phyloP scores from a whole-genome alignment of 257 asterid species.

The Voacanga thouarsii region DNA sequence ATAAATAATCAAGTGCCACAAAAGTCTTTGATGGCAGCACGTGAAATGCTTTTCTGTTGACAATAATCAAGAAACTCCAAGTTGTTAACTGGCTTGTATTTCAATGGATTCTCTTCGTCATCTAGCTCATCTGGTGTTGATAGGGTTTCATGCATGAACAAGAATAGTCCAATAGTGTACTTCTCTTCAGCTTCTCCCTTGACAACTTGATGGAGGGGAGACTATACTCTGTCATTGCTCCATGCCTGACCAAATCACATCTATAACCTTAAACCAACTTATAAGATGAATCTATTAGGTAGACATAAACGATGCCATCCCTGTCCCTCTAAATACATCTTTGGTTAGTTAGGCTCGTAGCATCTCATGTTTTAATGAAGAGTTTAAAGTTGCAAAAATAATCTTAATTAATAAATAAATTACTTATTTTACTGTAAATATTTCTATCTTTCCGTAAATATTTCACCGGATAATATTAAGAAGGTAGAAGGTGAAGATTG shows the following conservation, averaged over 20 bases:
- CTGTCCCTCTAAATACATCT: too few relatives aligned
- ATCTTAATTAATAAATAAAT: too few relatives aligned
- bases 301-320: too few relatives aligned
- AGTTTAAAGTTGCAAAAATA: too few relatives aligned
- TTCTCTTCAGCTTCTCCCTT: constrained; percentile 51
- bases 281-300: too few relatives aligned
- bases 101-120: constrained; percentile 48
- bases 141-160: constrained; percentile 45
- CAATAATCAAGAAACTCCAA: constrained; percentile 48
- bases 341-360: too few relatives aligned
- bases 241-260: constrained; percentile 41
- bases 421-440: too few relatives aligned
- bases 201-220: constrained; percentile 52
- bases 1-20: constrained; percentile 46
- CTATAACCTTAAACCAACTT: too few relatives aligned
- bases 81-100: constrained; percentile 54
- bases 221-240: constrained; percentile 63
- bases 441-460: constrained; percentile 34
- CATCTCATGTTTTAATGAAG: too few relatives aligned
- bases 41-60: constrained; percentile 43
- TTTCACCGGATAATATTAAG: constrained; percentile 70
- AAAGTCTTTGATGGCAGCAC: constrained; percentile 47
- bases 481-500: constrained; percentile 44
- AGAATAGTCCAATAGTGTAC: constrained; percentile 51
- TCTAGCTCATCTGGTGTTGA: constrained; percentile 51